phyloP scores from a whole-genome alignment of 164 flowering plant genomes.

The Kalanchoe fedtschenkoi region DNA sequence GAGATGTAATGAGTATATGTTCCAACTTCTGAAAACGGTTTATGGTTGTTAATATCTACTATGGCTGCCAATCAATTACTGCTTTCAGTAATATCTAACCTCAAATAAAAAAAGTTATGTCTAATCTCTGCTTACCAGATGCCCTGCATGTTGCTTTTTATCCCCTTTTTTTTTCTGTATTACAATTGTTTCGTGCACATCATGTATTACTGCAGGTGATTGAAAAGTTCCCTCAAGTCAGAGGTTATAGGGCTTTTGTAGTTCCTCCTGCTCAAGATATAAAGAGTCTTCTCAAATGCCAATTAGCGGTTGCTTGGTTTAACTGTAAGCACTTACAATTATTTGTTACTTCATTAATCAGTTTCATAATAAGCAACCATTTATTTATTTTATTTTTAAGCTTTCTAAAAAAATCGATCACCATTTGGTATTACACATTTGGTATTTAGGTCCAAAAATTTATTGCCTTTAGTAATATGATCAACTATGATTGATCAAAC shows the following conservation, averaged over 20 bases:
- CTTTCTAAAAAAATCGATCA: background rate
- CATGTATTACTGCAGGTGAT: constrained; percentile 37
- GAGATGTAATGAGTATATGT: constrained; percentile 29
- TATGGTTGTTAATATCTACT: background rate
- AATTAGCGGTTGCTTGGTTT: constrained; percentile 60
- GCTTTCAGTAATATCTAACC: background rate
- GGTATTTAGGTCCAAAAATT: no score
- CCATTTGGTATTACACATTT: no score
- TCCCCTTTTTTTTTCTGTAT: background rate
- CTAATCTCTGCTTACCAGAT: background rate
- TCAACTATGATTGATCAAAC: no score
- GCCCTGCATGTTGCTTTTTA: background rate
- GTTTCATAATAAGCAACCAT: background rate
- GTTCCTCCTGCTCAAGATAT: constrained; percentile 37
- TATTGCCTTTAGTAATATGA: no score
- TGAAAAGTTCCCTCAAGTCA: constrained; percentile 77
- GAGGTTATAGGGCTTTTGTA: constrained; percentile 38
- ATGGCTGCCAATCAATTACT: background rate
- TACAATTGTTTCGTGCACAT: background rate
- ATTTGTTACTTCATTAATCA: background rate
- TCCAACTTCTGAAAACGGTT: background rate
- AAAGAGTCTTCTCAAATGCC: constrained; percentile 57
- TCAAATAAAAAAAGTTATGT: background rate
- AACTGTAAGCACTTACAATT: constrained; percentile 27
- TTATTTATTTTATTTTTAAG: background rate